Conservation (phyloP, 1,284 basidiomycete species). For the Naganishia sp. region DNA sequence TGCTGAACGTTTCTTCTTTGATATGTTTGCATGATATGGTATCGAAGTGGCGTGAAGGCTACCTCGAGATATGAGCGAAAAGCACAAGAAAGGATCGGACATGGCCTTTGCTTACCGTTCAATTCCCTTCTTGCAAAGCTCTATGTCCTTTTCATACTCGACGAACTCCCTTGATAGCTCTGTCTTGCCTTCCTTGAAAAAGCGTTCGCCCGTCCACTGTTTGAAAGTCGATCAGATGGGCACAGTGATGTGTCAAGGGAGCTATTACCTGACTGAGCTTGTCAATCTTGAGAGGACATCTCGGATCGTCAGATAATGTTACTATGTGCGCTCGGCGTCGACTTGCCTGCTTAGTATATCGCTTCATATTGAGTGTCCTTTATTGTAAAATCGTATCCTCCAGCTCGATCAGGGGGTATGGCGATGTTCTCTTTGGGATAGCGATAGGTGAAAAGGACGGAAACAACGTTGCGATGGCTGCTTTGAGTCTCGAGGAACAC, state of each 20-base stretch:
- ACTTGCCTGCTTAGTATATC: constrained; percentile 26
- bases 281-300: constrained; percentile 57
- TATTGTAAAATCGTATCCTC: too few relatives aligned
- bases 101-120: constrained; percentile 58
- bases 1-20: constrained; percentile 47
- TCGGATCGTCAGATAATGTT: background rate
- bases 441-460: too few relatives aligned
- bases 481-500: too few relatives aligned
- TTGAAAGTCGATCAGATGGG: background rate
- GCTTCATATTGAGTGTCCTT: constrained; percentile 6
- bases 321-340: background rate
- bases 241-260: constrained; percentile 46
- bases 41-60: constrained; percentile 52
- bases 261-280: constrained; percentile 63
- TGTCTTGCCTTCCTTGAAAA: constrained; percentile 66
- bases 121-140: constrained; percentile 65
- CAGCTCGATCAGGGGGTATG: too few relatives aligned
- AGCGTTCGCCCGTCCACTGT: constrained; percentile 76
- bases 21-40: constrained; percentile 47
- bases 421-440: too few relatives aligned
- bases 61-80: background rate
- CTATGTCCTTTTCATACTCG: constrained; percentile 69
- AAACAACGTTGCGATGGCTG: too few relatives aligned
- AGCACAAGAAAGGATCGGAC: background rate
- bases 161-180: constrained; percentile 65